Percentiles rank a stretch among this genome's conserved stretches.
These are phyloP conservation scores for Coemansia sp. DNA, from an alignment of 192 early-diverging fungal species.

Conservation along the genomic window DNA sequence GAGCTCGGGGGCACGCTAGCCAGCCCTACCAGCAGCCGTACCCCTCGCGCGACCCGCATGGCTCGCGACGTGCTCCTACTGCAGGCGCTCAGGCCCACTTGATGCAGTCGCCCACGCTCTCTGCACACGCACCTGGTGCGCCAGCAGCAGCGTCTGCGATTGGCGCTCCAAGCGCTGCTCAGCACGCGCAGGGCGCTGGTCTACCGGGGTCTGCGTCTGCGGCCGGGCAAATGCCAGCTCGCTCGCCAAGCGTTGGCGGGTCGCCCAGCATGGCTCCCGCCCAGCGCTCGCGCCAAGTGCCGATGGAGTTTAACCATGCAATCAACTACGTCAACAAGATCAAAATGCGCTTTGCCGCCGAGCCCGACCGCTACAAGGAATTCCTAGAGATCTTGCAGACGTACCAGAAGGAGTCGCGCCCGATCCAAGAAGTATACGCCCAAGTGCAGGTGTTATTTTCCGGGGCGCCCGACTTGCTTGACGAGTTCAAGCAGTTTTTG, in stretches of 20 bases:
- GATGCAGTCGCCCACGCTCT: slow-evolving; percentile 21
- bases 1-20: background rate
- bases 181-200: background rate
- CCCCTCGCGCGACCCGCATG: slow-evolving; percentile 28
- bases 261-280: slow-evolving; percentile 31
- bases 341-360: slow-evolving; percentile 92
- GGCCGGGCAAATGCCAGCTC: slow-evolving; percentile 10
- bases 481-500: slow-evolving; percentile 98
- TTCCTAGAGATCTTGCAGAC: slow-evolving; percentile 98
- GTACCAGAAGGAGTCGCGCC: slow-evolving; percentile 95
- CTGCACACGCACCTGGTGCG: slow-evolving; percentile 12
- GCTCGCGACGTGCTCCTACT: slow-evolving; percentile 17
- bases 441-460: slow-evolving; percentile 93
- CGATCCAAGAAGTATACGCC: slow-evolving; percentile 96
- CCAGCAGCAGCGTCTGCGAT: slow-evolving; percentile 11
- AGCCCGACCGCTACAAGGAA: slow-evolving; percentile 96
- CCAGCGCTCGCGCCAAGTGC: slow-evolving; percentile 61
- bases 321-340: slow-evolving; percentile 99
- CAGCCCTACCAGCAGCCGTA: slow-evolving; percentile 30
- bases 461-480: slow-evolving; percentile 84
- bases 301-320: slow-evolving; percentile 97
- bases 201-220: background rate
- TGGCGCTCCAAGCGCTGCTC: background rate
- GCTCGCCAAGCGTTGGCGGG: slow-evolving; percentile 29
- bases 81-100: slow-evolving; percentile 15